Conservation (phyloP, 2,329 filamentous ascomycete genomes). For the Nemania abortiva region DNA sequence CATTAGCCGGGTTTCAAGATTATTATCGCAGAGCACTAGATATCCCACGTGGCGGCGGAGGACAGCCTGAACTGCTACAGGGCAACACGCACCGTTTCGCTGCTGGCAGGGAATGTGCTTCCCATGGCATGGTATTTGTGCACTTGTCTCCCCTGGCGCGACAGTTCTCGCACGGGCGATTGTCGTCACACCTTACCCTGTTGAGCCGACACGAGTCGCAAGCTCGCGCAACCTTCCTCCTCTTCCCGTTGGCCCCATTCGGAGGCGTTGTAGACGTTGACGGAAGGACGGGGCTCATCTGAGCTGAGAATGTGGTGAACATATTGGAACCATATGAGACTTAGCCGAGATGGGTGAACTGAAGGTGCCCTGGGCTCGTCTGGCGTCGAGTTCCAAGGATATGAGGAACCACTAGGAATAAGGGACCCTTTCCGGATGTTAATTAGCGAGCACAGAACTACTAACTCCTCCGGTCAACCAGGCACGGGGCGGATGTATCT, state of each 20-base stretch:
- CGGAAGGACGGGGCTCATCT: slow-evolving; percentile 11
- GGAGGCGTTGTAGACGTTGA: slow-evolving; percentile 10
- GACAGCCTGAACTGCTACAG: too few relatives aligned
- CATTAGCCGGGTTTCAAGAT: background rate
- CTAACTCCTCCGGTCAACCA: too few relatives aligned
- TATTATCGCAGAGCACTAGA: too few relatives aligned
- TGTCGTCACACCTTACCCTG: slow-evolving; percentile 24
- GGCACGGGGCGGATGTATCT: too few relatives aligned
- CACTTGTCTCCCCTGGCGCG: slow-evolving; percentile 21
- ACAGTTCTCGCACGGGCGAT: slow-evolving; percentile 26
- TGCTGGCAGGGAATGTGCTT: slow-evolving; percentile 11
- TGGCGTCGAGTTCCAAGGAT: too few relatives aligned
- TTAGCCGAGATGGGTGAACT: background rate
- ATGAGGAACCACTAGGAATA: too few relatives aligned
- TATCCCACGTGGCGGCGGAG: too few relatives aligned
- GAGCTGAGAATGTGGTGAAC: slow-evolving; percentile 40
- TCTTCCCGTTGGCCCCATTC: slow-evolving; percentile 15
- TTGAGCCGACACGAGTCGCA: slow-evolving; percentile 31
- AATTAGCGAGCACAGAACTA: too few relatives aligned
- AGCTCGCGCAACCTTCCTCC: slow-evolving; percentile 25
- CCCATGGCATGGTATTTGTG: slow-evolving; percentile 23
- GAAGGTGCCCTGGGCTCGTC: too few relatives aligned
- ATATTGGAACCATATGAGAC: slow-evolving; percentile 45
- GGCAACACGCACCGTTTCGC: too few relatives aligned
- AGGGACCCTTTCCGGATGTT: too few relatives aligned